Conservation (phyloP, 1,284 basidiomycete genomes). For the Moesziomyces sp. region DNA sequence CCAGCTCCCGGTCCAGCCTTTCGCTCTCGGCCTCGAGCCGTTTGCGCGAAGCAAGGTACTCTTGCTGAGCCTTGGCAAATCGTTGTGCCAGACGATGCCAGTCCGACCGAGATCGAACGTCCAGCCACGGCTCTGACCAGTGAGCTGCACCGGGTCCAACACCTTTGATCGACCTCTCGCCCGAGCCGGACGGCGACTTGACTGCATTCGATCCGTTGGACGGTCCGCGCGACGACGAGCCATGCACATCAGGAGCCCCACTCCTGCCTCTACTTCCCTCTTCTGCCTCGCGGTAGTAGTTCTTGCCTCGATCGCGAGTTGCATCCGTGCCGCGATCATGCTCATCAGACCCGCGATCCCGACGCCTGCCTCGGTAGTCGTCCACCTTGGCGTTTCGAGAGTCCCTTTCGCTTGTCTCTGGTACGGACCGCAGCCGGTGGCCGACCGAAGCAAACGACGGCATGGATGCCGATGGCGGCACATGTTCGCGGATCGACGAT, state of each 20-base stretch:
- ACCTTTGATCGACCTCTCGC: constrained; percentile 26
- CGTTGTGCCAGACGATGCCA: constrained; percentile 46
- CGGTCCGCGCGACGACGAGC: constrained; percentile 2
- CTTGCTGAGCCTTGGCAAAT: constrained; percentile 40
- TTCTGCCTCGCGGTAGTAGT: not conserved
- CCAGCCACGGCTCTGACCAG: constrained; percentile 50
- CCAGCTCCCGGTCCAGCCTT: constrained; percentile 28
- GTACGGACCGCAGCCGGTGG: constrained; percentile 14
- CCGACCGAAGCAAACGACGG: constrained; percentile 12
- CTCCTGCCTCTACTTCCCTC: not conserved
- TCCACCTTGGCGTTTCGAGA: not conserved
- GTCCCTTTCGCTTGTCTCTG: constrained; percentile 4
- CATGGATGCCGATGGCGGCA: constrained; percentile 23
- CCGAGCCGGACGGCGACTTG: constrained; percentile 3
- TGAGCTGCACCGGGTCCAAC: constrained; percentile 46
- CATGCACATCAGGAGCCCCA: not conserved
- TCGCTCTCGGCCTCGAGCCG: constrained; percentile 32
- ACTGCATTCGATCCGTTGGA: not conserved
- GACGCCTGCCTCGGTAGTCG: constrained; percentile 17
- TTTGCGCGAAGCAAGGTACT: constrained; percentile 20
- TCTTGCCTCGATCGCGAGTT: not conserved
- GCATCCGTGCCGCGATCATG: not conserved
- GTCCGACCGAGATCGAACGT: constrained; percentile 36
- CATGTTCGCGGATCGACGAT: not conserved
- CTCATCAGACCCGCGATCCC: constrained; percentile 12